phyloP scores from a whole-genome alignment of 2,329 filamentous ascomycete species.

The Apiospora rasikravindrae region DNA sequence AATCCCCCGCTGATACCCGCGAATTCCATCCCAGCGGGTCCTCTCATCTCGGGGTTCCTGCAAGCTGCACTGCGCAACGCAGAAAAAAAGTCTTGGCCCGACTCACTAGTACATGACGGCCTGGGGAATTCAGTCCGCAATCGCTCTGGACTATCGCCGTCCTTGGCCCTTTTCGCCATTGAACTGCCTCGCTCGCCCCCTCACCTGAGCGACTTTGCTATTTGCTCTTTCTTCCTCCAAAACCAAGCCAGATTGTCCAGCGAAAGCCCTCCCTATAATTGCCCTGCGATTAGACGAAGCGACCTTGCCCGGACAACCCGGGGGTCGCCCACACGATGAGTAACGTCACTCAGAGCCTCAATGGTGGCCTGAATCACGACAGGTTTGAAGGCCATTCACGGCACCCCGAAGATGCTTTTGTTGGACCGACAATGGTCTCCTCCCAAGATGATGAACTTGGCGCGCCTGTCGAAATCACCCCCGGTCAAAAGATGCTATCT shows the following conservation, averaged over 20 bases:
- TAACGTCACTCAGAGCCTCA: conserved; percentile 30
- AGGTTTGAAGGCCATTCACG: conserved; percentile 35
- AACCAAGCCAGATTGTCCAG: neutral
- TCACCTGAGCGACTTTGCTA: conserved; percentile 19
- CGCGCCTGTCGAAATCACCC: conserved; percentile 71
- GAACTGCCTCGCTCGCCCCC: conserved; percentile 21
- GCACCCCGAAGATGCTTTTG: conserved; percentile 41
- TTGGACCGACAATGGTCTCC: conserved; percentile 39
- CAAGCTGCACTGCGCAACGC: neutral
- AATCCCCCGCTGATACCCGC: conserved; percentile 14
- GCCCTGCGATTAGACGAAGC: conserved; percentile 23
- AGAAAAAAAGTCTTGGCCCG: conserved; percentile 16
- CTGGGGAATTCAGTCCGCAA: conserved; percentile 5
- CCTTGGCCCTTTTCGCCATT: conserved; percentile 7
- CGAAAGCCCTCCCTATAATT: neutral
- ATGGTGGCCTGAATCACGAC: conserved; percentile 44
- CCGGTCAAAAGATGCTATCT: conserved; percentile 91
- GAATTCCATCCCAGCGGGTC: conserved; percentile 2
- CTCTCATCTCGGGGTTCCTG: conserved; percentile 5
- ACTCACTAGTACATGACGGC: conserved; percentile 14
- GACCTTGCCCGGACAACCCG: conserved; percentile 36
- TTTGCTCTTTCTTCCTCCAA: neutral
- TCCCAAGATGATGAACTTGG: conserved; percentile 42
- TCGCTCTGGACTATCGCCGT: conserved; percentile 12
- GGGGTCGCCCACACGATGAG: conserved; percentile 31